Base-by-base conservation (phyloP, 805 yeast species). In the Metschnikowia sp. region DNA sequence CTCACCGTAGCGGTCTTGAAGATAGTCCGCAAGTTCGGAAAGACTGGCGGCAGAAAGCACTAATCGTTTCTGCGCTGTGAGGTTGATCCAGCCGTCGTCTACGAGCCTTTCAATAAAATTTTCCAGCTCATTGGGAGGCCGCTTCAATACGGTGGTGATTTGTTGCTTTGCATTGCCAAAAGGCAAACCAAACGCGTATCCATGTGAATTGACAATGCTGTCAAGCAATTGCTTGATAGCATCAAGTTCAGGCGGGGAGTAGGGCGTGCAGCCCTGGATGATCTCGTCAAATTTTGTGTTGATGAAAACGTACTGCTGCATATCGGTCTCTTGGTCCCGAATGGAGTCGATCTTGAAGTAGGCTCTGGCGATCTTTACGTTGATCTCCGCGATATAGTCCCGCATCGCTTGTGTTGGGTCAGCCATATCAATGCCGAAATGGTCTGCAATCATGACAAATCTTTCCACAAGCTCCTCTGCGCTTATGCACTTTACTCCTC, bases 61-160 rank as follows among this genome's bases (percentile, higher is more conserved):
- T 54, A 78, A 37, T 49, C 65, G 51, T 62, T 69, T 52, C 46
- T 57, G 55, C 38, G 51, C 40, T 56, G 69, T 56, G 32, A 62
- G 41, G n/a, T 50, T 72, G 8, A 82, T 60, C 85, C 85, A 81
- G n/a, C 81, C 83, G 43, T 72, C 76, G 41, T 72, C 70, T 12
- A 75, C 72, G 8, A 81, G 57, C 15, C 61, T 53, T 9, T 55
- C 63, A 9, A 81, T 53, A 28, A 79, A 68, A 1, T 42, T 48
- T n/a, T 68, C 65, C 0, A 78, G 66, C 32, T 79, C 78, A 4
- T 55, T 53, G 10, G 61, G 49, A 5, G 70, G 45, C n/a, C 59
- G 64, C 10, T 64, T 63, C 29, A 64, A 49, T 35, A 53, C 51
- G 30, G 61, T 43, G 39, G 64, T 56, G 2, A 60, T 52, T 22